A percentile compares a stretch with the other conserved stretches of the same genome.
Conservation (phyloP, 2,329 filamentous ascomycete genomes). For the Venturia asperata region DNA sequence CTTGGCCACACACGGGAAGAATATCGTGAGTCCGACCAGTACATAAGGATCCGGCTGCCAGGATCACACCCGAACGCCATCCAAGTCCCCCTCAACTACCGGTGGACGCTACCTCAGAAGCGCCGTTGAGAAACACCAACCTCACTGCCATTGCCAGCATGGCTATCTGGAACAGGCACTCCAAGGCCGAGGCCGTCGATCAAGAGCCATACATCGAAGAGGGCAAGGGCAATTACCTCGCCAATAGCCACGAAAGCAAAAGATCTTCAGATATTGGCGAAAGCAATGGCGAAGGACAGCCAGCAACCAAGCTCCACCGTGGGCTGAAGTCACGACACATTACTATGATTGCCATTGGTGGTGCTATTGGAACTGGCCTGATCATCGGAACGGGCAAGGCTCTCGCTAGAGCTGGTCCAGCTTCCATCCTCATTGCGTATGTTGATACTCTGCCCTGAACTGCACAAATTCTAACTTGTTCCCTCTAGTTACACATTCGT, state of each 20-base stretch:
- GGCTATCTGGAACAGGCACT: constrained; percentile 17
- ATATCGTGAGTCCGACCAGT: neutral
- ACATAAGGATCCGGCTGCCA: neutral
- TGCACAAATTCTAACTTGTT: neutral
- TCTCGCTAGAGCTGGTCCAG: constrained; percentile 40
- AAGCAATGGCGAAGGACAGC: neutral
- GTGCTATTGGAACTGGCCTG: constrained; percentile 49
- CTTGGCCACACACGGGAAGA: constrained; percentile 1
- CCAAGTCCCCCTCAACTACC: neutral
- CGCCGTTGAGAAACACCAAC: neutral
- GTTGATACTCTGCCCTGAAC: neutral
- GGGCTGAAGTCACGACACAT: constrained; percentile 49
- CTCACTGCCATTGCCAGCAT: neutral
- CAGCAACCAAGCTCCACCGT: constrained; percentile 38
- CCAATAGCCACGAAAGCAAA: neutral
- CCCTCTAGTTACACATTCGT: constrained; percentile 50
- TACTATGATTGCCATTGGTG: constrained; percentile 56
- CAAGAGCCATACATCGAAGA: constrained; percentile 13
- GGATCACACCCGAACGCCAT: neutral
- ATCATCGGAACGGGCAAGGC: constrained; percentile 55
- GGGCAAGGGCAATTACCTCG: constrained; percentile 4
- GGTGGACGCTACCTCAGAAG: constrained; percentile 3
- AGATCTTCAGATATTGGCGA: neutral
- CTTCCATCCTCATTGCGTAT: constrained; percentile 58
- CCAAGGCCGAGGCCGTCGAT: neutral